A percentile compares a stretch with the other conserved stretches of the same genome.
Conservation (phyloP, 257 asterid genomes). For the Solanum medicagineum region DNA sequence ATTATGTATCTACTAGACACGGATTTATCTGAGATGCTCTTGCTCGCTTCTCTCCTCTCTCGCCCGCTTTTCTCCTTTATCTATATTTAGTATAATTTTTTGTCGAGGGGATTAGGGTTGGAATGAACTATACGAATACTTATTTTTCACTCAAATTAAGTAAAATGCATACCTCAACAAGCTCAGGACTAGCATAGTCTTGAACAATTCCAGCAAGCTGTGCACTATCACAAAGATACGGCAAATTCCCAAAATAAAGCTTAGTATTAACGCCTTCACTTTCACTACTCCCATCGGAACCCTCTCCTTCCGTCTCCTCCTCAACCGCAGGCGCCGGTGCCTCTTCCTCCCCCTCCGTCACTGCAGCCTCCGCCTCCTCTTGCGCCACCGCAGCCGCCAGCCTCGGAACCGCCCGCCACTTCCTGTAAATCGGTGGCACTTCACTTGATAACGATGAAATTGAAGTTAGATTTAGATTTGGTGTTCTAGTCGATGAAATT, state of each 20-base stretch:
- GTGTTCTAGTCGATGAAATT: constrained; percentile 21
- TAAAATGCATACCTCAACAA: constrained; percentile 52
- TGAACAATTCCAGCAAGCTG: constrained; percentile 93
- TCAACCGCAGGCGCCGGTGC: constrained; percentile 6
- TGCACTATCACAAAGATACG: constrained; percentile 76
- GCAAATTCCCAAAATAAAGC: constrained; percentile 90
- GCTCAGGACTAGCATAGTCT: constrained; percentile 78
- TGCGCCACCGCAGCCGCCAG: constrained; percentile 51
- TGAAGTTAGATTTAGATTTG: neutral
- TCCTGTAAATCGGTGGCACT: constrained; percentile 3
- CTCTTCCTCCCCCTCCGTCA: constrained; percentile 19
- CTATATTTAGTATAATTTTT: no score
- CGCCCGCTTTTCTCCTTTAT: no score
- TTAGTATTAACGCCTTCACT: constrained; percentile 36
- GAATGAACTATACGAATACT: neutral
- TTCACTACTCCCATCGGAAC: constrained; percentile 2
- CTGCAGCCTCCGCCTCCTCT: constrained; percentile 37
- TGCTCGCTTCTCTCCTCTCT: no score
- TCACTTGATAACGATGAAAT: constrained; percentile 8
- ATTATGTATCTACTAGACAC: no score
- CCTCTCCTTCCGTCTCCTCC: constrained; percentile 12
- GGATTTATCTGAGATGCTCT: no score
- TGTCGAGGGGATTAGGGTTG: neutral
- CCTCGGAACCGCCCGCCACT: constrained; percentile 31
- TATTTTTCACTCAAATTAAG: neutral